These are phyloP conservation scores for Diplodia intermedia DNA, from an alignment of 2,329 filamentous ascomycete genomes.

Conservation along the genomic window DNA sequence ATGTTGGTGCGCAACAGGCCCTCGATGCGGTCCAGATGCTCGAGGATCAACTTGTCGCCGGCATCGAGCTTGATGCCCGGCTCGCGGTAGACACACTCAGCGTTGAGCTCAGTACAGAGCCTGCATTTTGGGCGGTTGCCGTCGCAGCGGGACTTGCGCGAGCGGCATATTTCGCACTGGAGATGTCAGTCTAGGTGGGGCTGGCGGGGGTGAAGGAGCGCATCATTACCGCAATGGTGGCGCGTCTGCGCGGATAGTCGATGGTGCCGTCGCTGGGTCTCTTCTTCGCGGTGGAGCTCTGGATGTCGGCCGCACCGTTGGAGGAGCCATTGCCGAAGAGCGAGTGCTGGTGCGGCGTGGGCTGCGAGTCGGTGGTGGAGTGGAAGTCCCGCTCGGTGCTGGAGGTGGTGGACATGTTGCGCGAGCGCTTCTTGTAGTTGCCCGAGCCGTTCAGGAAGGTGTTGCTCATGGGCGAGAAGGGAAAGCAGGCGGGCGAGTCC, in stretches of 20 bases:
- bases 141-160: constrained; percentile 80
- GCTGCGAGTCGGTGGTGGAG: neutral
- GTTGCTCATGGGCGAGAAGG: constrained; percentile 38
- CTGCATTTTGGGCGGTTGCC: constrained; percentile 83
- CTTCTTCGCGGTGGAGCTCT: constrained; percentile 47
- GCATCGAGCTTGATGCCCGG: constrained; percentile 87
- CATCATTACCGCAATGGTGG: constrained; percentile 49
- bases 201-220: neutral
- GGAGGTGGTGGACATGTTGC: constrained; percentile 54
- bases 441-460: constrained; percentile 38
- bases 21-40: constrained; percentile 79
- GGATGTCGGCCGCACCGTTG: constrained; percentile 42
- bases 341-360: neutral
- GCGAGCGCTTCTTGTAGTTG: constrained; percentile 43
- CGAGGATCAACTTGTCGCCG: constrained; percentile 83
- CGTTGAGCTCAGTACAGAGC: constrained; percentile 80
- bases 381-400: constrained; percentile 51
- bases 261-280: constrained; percentile 51
- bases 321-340: constrained; percentile 39
- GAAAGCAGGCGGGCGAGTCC: constrained; percentile 47
- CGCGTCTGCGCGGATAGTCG: constrained; percentile 51
- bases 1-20: constrained; percentile 76
- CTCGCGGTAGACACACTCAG: constrained; percentile 83
- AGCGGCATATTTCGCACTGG: constrained; percentile 83
- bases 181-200: constrained; percentile 39